These are phyloP conservation scores for Podospora conica DNA, from an alignment of 495 filamentous ascomycete species.

Conservation along the genomic window DNA sequence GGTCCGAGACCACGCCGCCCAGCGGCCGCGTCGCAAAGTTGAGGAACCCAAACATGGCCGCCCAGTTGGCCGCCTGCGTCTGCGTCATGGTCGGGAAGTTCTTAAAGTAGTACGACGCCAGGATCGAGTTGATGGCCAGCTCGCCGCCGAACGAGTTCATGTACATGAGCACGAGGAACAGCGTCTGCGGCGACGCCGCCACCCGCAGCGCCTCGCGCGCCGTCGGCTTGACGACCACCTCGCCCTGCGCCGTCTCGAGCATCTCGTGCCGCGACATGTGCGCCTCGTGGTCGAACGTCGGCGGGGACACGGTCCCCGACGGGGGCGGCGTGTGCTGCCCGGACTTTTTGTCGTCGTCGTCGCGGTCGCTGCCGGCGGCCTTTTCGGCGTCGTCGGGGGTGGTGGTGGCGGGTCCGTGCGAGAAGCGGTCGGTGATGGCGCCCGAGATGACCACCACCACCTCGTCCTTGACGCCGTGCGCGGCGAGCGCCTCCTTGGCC, in stretches of 20 bases:
- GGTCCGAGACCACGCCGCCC: slow-evolving; percentile 67
- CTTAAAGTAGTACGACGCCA: slow-evolving; percentile 70
- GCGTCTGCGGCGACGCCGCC: slow-evolving; percentile 58
- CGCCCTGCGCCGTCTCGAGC: slow-evolving; percentile 52
- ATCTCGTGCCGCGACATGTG: slow-evolving; percentile 49
- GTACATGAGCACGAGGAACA: slow-evolving; percentile 65
- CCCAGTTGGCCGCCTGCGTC: slow-evolving; percentile 67
- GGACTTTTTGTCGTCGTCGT: slow-evolving; percentile 37
- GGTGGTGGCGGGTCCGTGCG: no score
- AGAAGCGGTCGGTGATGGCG: slow-evolving; percentile 49
- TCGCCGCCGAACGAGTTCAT: slow-evolving; percentile 83
- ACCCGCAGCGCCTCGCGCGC: slow-evolving; percentile 54
- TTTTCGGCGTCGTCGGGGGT: slow-evolving; percentile 13
- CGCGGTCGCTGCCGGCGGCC: slow-evolving; percentile 25
- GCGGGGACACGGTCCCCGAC: slow-evolving; percentile 11
- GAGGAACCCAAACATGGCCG: slow-evolving; percentile 86
- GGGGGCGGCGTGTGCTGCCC: slow-evolving; percentile 20
- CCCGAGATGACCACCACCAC: slow-evolving; percentile 48
- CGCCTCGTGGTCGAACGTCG: slow-evolving; percentile 42
- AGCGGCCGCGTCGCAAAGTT: slow-evolving; percentile 70
- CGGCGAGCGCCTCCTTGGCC: slow-evolving; percentile 39
- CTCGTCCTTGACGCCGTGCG: slow-evolving; percentile 33
- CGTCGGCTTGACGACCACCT: slow-evolving; percentile 61
- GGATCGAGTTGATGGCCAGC: slow-evolving; percentile 77
- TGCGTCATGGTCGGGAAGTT: slow-evolving; percentile 72